Base-by-base conservation (phyloP, 2,329 filamentous ascomycete genomes). In the Raffaelea ambrosiae region DNA sequence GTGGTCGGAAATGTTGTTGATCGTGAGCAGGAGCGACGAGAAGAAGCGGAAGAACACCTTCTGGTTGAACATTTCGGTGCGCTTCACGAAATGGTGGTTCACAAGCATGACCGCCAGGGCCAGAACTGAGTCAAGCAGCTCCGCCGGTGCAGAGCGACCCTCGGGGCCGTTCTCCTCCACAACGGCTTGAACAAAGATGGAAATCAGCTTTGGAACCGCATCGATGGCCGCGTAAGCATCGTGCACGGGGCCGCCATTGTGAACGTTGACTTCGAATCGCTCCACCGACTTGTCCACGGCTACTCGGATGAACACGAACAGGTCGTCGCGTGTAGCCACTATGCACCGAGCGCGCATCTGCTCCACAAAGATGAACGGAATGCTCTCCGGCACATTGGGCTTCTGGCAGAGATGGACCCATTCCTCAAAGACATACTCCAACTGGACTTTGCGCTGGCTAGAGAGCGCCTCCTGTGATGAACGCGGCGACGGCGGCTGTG, bases 341-440 rank as follows among this genome's bases (percentile, higher is more conserved):
- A 93, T 72, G 52, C 84, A 78, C 54, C 79, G 78, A 48, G 82
- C 75, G 57, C 91, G 84, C 59, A 97, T 71, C 63, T 97, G 91
- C 57, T 85, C 81, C 41, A 96, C 78, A 64, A 97, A 97, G 2
- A 86, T 79, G 5, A 77, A 70, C 47, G 82, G 73, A 0, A 83
- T 78, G 59, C 84, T 86, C 52, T 88, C 84, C 4, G 84, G 82
- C 4, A 84, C 80, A 55, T 83, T 81, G n/a, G 81, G 77, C 57
- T 88, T 87, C 63, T 85, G 85, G 67, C 77, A 84, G 8, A 96
- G 76, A 51, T 84, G 82, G 23, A 91, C 79, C 93, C 93, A 98
- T 67, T 98, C 93, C 40, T 91, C 89, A 59, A 98, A 96, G 19
- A 96, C 77, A 61, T 98, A 97, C 57, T 94, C 88, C 66, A 95